Percentiles rank a stretch among this genome's conserved stretches.
phyloP scores from a whole-genome alignment of 257 asterid species.

The Orobanche coerulescens region DNA sequence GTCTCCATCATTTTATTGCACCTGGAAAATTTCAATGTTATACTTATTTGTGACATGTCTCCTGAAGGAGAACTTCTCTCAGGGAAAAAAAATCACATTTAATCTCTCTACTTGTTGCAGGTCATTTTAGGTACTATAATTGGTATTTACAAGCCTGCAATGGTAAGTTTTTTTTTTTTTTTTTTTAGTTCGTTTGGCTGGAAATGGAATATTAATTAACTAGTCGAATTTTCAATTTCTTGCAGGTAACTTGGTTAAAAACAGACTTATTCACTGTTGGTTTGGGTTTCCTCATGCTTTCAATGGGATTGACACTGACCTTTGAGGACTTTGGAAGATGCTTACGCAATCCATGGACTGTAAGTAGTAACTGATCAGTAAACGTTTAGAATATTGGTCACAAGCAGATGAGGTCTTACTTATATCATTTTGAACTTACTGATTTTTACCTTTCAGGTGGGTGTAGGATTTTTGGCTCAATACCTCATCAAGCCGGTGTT shows the following conservation, averaged over 20 bases:
- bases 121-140: constrained; percentile 82
- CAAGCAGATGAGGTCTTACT: constrained; percentile 10
- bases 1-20: constrained; percentile 25
- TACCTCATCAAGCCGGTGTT: constrained; percentile 78
- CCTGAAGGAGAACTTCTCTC: neutral
- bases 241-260: constrained; percentile 91
- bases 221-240: constrained; percentile 14
- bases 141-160: constrained; percentile 88
- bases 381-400: constrained; percentile 3
- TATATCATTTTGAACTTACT: constrained; percentile 12
- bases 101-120: constrained; percentile 38
- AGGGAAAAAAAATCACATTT: constrained; percentile 10
- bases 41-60: constrained; percentile 7
- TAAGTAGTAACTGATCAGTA: constrained; percentile 35
- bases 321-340: constrained; percentile 91
- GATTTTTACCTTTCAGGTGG: constrained; percentile 50
- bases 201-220: constrained; percentile 19
- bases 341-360: constrained; percentile 96
- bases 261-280: constrained; percentile 87
- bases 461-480: constrained; percentile 91
- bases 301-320: constrained; percentile 92
- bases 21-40: constrained; percentile 4
- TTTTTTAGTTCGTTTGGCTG: constrained; percentile 19
- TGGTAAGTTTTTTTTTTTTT: constrained; percentile 40
- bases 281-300: constrained; percentile 97